Percentiles rank a stretch among this genome's conserved stretches.
Evolutionary conservation across 192 early-diverging fungal genomes (phyloP).

Genomic region (Linnemannia schmuckeri): DNA sequence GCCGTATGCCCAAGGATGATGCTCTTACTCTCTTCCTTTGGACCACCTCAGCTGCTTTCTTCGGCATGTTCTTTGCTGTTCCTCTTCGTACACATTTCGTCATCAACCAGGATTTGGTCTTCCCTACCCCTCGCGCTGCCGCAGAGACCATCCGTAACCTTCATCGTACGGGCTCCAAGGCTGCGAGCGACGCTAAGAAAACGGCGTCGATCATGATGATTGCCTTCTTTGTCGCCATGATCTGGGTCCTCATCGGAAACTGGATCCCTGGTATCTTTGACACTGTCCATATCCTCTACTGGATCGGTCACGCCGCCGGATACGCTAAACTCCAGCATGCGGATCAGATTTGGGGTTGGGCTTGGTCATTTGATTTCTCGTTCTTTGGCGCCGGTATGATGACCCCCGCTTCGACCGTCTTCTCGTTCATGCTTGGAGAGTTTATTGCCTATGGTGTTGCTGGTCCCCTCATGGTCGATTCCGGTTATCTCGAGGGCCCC

Average conservation of each 20-base stretch:
- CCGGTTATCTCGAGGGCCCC: constrained; percentile 42
- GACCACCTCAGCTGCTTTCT: constrained; percentile 72
- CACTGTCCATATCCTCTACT: constrained; percentile 64
- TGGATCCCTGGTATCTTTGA: constrained; percentile 58
- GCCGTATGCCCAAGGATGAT: constrained; percentile 61
- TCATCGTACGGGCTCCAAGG: constrained; percentile 61
- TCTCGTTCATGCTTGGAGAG: constrained; percentile 67
- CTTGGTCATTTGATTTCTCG: constrained; percentile 63
- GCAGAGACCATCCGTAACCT: constrained; percentile 73
- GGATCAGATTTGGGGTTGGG: constrained; percentile 64
- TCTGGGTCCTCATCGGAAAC: constrained; percentile 63
- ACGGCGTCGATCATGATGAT: constrained; percentile 65
- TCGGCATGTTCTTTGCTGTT: constrained; percentile 80
- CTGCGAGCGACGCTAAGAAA: constrained; percentile 62
- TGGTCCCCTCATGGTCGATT: constrained; percentile 67
- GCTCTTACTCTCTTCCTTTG: constrained; percentile 64
- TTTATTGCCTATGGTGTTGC: constrained; percentile 68
- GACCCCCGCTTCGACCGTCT: constrained; percentile 67
- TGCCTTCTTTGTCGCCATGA: constrained; percentile 60
- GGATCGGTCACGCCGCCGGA: constrained; percentile 60
- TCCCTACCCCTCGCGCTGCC: constrained; percentile 79
- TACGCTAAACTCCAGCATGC: constrained; percentile 58
- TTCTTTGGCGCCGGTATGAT: constrained; percentile 78
- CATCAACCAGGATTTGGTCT: constrained; percentile 75
- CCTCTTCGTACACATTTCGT: constrained; percentile 76